These are phyloP conservation scores for Starmerella floris DNA, from an alignment of 805 yeast species.

Conservation along the genomic window DNA sequence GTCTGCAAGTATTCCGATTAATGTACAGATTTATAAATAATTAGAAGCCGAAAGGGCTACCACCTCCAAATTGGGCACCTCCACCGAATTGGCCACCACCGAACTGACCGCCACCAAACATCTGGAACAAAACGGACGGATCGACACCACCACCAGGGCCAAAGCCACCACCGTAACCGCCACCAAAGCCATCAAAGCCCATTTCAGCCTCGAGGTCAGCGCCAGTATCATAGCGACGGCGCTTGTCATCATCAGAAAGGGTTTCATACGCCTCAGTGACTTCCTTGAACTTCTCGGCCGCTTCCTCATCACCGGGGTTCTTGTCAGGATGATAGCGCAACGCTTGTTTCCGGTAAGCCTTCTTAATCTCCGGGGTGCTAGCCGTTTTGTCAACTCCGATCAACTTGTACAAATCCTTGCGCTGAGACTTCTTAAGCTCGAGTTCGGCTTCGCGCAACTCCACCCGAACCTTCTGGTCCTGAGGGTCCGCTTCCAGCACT, in stretches of 20 bases:
- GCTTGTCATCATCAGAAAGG: slow-evolving; percentile 71
- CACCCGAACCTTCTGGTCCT: slow-evolving; percentile 25
- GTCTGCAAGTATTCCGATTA: too few relatives aligned
- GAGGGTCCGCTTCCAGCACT: slow-evolving; percentile 29
- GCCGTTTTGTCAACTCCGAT: slow-evolving; percentile 42
- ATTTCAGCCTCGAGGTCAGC: slow-evolving; percentile 44
- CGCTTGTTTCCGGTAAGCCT: slow-evolving; percentile 64
- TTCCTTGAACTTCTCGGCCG: slow-evolving; percentile 90
- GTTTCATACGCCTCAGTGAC: slow-evolving; percentile 77
- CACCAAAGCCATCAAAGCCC: slow-evolving; percentile 62
- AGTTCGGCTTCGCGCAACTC: slow-evolving; percentile 33
- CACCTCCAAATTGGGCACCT: slow-evolving; percentile 4
- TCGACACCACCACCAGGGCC: slow-evolving; percentile 34
- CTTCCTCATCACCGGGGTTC: slow-evolving; percentile 49
- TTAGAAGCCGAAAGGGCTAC: neutral
- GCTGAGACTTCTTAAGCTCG: slow-evolving; percentile 30
- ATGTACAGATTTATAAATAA: too few relatives aligned
- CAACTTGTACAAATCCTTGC: slow-evolving; percentile 47
- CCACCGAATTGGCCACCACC: slow-evolving; percentile 14
- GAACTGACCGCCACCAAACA: slow-evolving; percentile 29
- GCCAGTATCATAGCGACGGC: slow-evolving; percentile 76
- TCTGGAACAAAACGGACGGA: slow-evolving; percentile 29
- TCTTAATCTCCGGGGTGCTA: slow-evolving; percentile 46
- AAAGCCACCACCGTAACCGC: slow-evolving; percentile 43
- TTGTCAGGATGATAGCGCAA: slow-evolving; percentile 70